Conservation (phyloP, 495 filamentous ascomycete species). For the Beverwykella pulmonaria region DNA sequence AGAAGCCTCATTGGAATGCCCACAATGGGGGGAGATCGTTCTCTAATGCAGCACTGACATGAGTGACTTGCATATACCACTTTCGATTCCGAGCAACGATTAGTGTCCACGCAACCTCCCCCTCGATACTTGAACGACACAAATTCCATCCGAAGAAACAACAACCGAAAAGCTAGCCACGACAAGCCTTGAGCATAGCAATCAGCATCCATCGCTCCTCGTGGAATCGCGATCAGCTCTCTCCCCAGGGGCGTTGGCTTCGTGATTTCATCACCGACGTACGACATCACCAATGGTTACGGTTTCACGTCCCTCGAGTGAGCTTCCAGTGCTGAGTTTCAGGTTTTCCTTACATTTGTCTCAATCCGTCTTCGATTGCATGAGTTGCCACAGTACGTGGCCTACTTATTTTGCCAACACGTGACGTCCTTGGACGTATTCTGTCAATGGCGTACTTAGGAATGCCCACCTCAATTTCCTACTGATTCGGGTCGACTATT, state of each 20-base stretch:
- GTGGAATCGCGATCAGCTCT: background rate
- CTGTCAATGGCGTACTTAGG: background rate
- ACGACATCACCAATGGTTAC: constrained; percentile 24
- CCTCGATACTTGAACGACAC: background rate
- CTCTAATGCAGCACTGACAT: constrained; percentile 19
- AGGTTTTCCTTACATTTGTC: constrained; percentile 26
- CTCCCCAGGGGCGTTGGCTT: background rate
- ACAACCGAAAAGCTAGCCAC: background rate
- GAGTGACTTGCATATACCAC: constrained; percentile 32
- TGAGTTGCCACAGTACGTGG: constrained; percentile 9
- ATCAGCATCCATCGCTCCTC: constrained; percentile 15
- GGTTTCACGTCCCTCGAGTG: constrained; percentile 23
- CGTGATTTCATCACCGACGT: constrained; percentile 28
- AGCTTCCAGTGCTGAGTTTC: constrained; percentile 18
- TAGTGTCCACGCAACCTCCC: constrained; percentile 13
- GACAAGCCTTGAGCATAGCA: background rate
- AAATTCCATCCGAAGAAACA: background rate
- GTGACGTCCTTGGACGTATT: background rate
- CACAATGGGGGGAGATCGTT: constrained; percentile 27
- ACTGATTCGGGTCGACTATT: background rate
- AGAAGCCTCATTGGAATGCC: constrained; percentile 32
- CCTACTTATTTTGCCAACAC: background rate
- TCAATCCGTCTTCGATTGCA: constrained; percentile 19
- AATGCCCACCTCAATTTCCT: constrained; percentile 18
- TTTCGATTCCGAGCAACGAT: constrained; percentile 4